These are phyloP conservation scores for Mycena indigotica DNA, from an alignment of 768 basidiomycete species.

Conservation along the genomic window DNA sequence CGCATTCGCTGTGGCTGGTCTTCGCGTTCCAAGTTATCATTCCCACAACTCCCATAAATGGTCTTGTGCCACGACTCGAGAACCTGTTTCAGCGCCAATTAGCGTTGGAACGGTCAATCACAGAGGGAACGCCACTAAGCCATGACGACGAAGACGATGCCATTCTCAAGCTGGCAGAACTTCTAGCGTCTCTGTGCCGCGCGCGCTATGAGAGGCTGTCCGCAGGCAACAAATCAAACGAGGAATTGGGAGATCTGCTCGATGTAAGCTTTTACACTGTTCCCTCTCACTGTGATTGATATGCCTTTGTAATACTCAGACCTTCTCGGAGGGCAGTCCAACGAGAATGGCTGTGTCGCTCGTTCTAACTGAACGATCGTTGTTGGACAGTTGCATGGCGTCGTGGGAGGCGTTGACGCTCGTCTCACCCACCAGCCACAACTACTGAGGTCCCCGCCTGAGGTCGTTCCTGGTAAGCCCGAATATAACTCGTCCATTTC, in stretches of 20 bases:
- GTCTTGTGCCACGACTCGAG: conserved; percentile 8
- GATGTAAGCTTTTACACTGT: conserved; percentile 33
- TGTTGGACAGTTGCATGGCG: conserved; percentile 54
- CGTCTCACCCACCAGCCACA: no score
- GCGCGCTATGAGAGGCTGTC: conserved; percentile 33
- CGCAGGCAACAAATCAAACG: conserved; percentile 16
- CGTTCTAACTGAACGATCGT: conserved; percentile 51
- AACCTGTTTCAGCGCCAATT: conserved; percentile 9
- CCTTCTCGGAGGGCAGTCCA: conserved; percentile 35
- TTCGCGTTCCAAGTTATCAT: conserved; percentile 33
- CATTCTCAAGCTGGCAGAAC: conserved; percentile 16
- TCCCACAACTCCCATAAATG: background rate
- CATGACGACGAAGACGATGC: conserved; percentile 17
- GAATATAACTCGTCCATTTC: background rate
- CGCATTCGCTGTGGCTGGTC: conserved; percentile 52
- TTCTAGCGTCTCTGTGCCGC: conserved; percentile 31
- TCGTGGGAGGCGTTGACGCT: conserved; percentile 39
- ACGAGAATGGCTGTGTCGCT: conserved; percentile 49
- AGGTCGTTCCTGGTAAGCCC: no score
- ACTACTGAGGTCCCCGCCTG: no score
- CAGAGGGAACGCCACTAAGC: conserved; percentile 9
- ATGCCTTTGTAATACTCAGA: conserved; percentile 32
- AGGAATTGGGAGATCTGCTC: conserved; percentile 38
- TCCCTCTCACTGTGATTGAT: conserved; percentile 5
- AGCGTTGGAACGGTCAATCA: conserved; percentile 14